Conservation (phyloP, 148 eudicot species). For the Fagopyrum homotropicum region DNA sequence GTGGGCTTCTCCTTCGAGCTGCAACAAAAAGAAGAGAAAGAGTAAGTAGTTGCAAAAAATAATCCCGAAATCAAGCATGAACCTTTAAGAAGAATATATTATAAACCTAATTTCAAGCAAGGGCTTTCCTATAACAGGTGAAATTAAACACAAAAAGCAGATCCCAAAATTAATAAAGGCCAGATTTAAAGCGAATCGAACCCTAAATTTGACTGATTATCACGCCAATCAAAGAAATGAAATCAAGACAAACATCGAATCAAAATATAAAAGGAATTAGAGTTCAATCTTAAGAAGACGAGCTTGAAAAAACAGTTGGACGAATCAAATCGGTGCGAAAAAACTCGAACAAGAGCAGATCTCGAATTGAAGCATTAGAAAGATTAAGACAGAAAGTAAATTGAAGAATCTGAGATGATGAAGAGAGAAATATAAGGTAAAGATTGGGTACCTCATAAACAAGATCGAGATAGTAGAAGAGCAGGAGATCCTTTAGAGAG, state of each 20-base stretch:
- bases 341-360: not conserved
- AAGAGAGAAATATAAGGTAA: not conserved
- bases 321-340: not conserved
- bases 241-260: not conserved
- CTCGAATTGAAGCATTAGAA: too few species aligned
- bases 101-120: constrained; percentile 2
- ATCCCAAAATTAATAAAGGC: not conserved
- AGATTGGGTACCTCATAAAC: constrained; percentile 1
- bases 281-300: not conserved
- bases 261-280: too few species aligned
- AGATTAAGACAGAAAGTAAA: not conserved
- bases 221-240: too few species aligned
- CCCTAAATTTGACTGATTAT: too few species aligned
- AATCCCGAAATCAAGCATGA: not conserved
- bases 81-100: too few species aligned
- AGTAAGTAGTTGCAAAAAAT: not conserved
- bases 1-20: constrained; percentile 99
- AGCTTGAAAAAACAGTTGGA: not conserved
- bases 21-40: constrained; percentile 27
- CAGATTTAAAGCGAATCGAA: not conserved
- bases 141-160: not conserved
- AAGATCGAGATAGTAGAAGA: constrained; percentile 6
- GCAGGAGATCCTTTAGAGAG: not conserved
- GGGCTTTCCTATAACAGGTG: not conserved
- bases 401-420: not conserved